phyloP scores from a whole-genome alignment of 805 yeast species.

The Yarrowia porcina region DNA sequence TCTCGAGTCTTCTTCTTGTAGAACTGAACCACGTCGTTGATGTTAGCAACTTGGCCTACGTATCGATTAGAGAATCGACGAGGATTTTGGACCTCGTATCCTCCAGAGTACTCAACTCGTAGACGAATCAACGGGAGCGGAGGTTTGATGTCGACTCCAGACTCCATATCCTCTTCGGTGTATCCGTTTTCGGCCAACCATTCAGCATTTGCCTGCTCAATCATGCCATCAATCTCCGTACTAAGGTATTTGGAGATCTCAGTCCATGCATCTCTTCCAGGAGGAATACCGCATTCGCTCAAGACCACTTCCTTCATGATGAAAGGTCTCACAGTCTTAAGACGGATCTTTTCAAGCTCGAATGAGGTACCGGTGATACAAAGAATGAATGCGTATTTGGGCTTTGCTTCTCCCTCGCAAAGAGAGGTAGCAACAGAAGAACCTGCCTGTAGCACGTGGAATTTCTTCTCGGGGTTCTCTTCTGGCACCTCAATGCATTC shows the following conservation, averaged over 20 bases:
- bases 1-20: conserved; percentile 47
- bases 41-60: conserved; percentile 87
- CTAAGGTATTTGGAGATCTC: conserved; percentile 60
- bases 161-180: conserved; percentile 17
- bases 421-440: conserved; percentile 90
- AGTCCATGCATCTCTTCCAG: conserved; percentile 58
- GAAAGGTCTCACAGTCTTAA: conserved; percentile 79
- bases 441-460: conserved; percentile 86
- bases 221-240: conserved; percentile 63
- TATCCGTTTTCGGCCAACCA: conserved; percentile 42
- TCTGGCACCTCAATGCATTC: conserved; percentile 77
- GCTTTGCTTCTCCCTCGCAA: conserved; percentile 75
- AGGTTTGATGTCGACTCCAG: conserved; percentile 36
- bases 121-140: conserved; percentile 81
- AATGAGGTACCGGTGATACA: conserved; percentile 58
- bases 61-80: conserved; percentile 84
- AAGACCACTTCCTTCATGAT: conserved; percentile 64
- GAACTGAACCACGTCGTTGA: conserved; percentile 77
- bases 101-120: conserved; percentile 85
- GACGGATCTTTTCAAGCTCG: conserved; percentile 55
- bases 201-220: conserved; percentile 53
- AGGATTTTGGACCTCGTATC: conserved; percentile 88
- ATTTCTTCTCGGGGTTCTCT: conserved; percentile 52
- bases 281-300: conserved; percentile 51
- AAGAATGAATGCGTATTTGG: conserved; percentile 70